Evolutionary conservation across 1,284 basidiomycete genomes (phyloP), one percentile per base, ranked within the genome.

Genomic region (Heterobasidion irregulare): DNA sequence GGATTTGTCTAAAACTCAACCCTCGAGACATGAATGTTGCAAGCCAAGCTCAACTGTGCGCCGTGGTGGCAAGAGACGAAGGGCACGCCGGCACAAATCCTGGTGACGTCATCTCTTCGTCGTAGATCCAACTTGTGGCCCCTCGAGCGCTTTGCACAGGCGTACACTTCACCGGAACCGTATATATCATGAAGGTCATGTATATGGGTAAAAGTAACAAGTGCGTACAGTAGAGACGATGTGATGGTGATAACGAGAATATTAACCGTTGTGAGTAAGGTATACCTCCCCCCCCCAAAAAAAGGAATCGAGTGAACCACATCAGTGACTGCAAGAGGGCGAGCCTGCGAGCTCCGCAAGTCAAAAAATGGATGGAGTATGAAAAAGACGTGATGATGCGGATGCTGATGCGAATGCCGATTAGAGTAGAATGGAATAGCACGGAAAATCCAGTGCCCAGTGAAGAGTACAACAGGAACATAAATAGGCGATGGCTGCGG

Each of bases 1-100:
- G 75, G 53, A 86, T 80, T 53, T 72, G 72, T 19, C 65, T 64
- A 32, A 81, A 63, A 15, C 54, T 61, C 48, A 78, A 66, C 32
- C 46, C n/a, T 13, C 16, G 26, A 2, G 59, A 18, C 59, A 61
- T 61, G 38, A 41, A 26, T 26, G 26, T 26, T 26, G 26, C 26
- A 26, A 26, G 26, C 26, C 26, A 5, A 26, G 26, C 26, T 26
- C 26, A 26, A 26, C 26, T 26, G 26, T 26, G 26, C 26, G 26
- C 26, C 26, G 26, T 26, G 26, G 26, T 26, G 26, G 26, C 26
- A 26, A 26, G 26, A 26, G 26, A 26, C 26, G 4, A 5, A 26
- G 26, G 26, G 26, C 6, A 5, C 26, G 26, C 38, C 4, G 12
- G 38, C 38, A n/a, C n/a, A 41, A 41, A 10, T 41, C 7, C 12